Evolutionary conservation across 257 asterid genomes (phyloP).

Genomic region (Gentiana straminea): DNA sequence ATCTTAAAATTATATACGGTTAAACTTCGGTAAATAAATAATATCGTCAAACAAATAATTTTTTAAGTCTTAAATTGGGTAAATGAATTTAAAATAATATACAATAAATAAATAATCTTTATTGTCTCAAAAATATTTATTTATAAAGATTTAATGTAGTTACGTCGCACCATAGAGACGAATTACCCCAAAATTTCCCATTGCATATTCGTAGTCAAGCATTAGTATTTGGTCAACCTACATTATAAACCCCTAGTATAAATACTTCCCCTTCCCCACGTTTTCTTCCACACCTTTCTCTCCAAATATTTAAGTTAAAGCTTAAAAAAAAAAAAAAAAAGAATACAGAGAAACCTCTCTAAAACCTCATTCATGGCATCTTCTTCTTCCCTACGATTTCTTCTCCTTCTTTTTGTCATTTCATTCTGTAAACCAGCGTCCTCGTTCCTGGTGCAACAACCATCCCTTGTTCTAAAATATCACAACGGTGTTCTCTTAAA

Average conservation of each 20-base stretch:
- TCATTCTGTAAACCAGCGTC: not conserved
- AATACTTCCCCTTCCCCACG: not conserved
- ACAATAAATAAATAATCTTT: too few species aligned
- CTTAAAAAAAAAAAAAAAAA: not conserved
- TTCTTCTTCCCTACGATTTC: not conserved
- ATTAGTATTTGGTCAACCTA: too few species aligned
- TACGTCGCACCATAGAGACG: not conserved
- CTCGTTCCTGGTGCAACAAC: constrained; percentile 22
- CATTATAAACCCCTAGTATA: not conserved
- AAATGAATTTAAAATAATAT: too few species aligned
- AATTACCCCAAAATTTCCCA: too few species aligned
- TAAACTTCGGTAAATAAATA: too few species aligned
- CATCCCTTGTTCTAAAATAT: constrained; percentile 25
- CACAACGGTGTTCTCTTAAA: constrained; percentile 31
- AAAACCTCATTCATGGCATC: not conserved
- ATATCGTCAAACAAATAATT: too few species aligned
- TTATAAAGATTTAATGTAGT: too few species aligned
- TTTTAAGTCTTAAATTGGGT: too few species aligned
- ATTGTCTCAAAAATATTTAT: too few species aligned
- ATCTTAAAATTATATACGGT: too few species aligned
- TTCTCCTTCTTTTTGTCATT: not conserved
- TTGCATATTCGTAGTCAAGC: too few species aligned
- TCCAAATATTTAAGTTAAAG: not conserved
- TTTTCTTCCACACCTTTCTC: not conserved
- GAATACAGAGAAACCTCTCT: not conserved